Percentiles rank a stretch among this genome's conserved stretches.
phyloP scores from a whole-genome alignment of 805 yeast genomes.

The Pichia membranifaciens region DNA sequence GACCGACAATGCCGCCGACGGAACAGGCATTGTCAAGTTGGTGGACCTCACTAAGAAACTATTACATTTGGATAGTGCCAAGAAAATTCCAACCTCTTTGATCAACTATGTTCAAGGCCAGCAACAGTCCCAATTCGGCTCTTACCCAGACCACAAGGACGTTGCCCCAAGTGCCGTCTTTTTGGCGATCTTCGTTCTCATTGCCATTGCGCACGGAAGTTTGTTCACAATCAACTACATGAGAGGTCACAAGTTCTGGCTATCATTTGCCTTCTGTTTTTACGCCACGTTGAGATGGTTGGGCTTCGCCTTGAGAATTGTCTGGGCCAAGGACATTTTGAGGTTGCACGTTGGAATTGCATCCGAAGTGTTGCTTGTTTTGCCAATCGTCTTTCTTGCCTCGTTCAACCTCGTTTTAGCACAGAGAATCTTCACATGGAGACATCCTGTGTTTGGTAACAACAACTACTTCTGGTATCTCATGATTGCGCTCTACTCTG shows the following conservation, averaged over 20 bases:
- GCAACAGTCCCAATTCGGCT: conserved; percentile 56
- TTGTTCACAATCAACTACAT: conserved; percentile 43
- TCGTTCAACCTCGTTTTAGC: conserved; percentile 60
- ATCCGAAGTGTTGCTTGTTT: conserved; percentile 47
- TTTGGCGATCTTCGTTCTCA: conserved; percentile 43
- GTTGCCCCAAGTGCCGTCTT: conserved; percentile 57
- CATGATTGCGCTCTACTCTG: conserved; percentile 45
- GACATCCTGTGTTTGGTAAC: conserved; percentile 67
- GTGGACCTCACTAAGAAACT: conserved; percentile 27
- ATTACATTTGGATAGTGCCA: conserved; percentile 14
- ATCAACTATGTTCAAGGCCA: conserved; percentile 31
- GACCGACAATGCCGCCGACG: conserved; percentile 42
- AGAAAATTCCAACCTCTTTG: conserved; percentile 37
- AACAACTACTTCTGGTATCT: conserved; percentile 41
- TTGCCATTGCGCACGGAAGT: conserved; percentile 40
- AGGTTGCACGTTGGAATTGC: conserved; percentile 47
- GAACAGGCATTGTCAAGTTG: conserved; percentile 42
- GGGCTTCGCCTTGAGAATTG: conserved; percentile 54
- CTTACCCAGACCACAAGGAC: conserved; percentile 50
- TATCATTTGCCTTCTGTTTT: conserved; percentile 46
- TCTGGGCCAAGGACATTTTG: conserved; percentile 52
- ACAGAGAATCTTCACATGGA: conserved; percentile 70
- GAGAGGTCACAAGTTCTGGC: conserved; percentile 57
- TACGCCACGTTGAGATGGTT: conserved; percentile 48
- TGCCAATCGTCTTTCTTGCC: conserved; percentile 54